Base-by-base conservation (phyloP, 176 grass and related monocot species). In the bread wheat (Triticum aestivum) region DNA sequence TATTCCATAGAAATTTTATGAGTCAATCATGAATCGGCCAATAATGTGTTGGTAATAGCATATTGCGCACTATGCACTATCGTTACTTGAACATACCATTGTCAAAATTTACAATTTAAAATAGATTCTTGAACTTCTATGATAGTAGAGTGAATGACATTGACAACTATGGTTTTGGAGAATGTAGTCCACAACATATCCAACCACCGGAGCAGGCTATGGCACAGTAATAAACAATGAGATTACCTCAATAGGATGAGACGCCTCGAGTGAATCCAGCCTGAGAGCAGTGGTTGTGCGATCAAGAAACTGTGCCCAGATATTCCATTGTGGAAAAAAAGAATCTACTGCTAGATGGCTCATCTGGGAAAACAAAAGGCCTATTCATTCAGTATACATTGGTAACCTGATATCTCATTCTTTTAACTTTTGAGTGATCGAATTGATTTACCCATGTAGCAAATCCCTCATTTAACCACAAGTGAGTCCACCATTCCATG, bases 401-500 rank as follows among this genome's bases (percentile, higher is more conserved):
- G 45, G 24, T 47, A 69, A 20, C 14, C 32, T 70, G 47, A 34
- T 79, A 86, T 41, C 39, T 49, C 23, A 15, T 11, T 24, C 45
- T 14, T 56, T 45, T 35, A 39, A 67, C 38, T 79, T 68, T 42
- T n/a, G 5, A 6, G 6, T 35, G 3, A 52, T 29, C 20, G 3
- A 75, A 64, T 61, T 51, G 4, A 69, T 86, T 89, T 93, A 95
- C 93, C 91, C 93, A 95, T 78, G 93, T 86, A 67, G 93, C 91
- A 83, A 95, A 93, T 26, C 93, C 89, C 51, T 95, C 93, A 27
- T 93, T 95, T 69, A 95, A 78, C 93, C 93, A 95, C 61, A 95
- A 89, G 69, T 95, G 91, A 61, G 88, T 95, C 93, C 93, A 95
- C 93, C 91, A 95, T 74, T 95, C 93, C 93, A 95, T 95, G 24